A percentile compares a stretch with the other conserved stretches of the same genome.
Evolutionary conservation across 345 rosid genomes (phyloP).

Genomic region (Toxicodendron radicans): DNA sequence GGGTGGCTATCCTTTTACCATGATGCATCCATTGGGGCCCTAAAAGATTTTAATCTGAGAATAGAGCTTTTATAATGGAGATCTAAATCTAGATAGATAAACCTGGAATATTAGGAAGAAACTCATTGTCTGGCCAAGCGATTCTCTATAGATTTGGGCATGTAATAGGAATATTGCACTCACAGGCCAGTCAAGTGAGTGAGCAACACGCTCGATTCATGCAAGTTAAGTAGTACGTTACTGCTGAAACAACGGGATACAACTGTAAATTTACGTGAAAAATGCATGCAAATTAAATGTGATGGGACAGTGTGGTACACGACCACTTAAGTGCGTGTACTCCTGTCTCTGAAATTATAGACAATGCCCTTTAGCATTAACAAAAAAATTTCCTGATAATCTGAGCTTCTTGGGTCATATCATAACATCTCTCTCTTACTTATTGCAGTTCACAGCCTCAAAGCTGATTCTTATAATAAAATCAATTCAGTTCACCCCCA

Average conservation of each 20-base stretch:
- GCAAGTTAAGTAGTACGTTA: constrained; percentile 12
- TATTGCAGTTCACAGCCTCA: constrained; percentile 12
- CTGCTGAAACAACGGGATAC: background rate
- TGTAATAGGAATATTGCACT: background rate
- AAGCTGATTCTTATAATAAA: constrained; percentile 10
- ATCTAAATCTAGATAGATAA: background rate
- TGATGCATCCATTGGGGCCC: background rate
- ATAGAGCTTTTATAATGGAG: background rate
- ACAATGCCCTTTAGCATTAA: background rate
- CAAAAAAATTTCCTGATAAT: background rate
- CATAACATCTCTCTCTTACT: constrained; percentile 22
- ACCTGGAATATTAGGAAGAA: background rate
- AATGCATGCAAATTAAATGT: constrained; percentile 26
- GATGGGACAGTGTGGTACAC: constrained; percentile 22
- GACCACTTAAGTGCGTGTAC: constrained; percentile 16
- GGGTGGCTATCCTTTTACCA: background rate
- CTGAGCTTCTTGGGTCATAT: constrained; percentile 13
- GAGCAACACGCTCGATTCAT: constrained; percentile 1
- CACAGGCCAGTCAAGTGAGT: constrained; percentile 2
- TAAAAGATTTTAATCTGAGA: background rate
- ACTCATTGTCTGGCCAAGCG: background rate
- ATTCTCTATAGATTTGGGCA: background rate
- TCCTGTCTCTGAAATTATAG: no score
- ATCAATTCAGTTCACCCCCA: constrained; percentile 5
- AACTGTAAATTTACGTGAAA: constrained; percentile 15